Conservation (phyloP, 2,329 filamentous ascomycete genomes). For the Cryphonectria nitschkei region DNA sequence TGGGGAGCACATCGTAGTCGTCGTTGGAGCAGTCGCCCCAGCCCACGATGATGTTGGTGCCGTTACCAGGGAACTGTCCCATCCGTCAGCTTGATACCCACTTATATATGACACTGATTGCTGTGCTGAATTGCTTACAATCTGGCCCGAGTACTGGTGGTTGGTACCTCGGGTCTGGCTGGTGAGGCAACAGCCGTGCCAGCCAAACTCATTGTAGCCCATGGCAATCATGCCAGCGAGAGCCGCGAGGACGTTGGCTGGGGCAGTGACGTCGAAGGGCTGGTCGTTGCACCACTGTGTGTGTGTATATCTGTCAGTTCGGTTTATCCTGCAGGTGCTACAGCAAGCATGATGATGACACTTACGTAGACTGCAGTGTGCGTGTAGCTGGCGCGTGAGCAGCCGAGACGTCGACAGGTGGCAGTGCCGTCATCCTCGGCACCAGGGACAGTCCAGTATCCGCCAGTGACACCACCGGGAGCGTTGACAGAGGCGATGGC, state of each 20-base stretch:
- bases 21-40: background rate
- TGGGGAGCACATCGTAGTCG: background rate
- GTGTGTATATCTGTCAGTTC: background rate
- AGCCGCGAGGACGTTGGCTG: background rate
- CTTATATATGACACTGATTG: background rate
- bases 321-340: background rate
- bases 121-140: background rate
- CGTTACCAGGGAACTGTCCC: background rate
- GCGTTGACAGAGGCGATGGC: background rate
- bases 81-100: background rate
- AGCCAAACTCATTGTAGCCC: background rate
- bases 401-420: background rate
- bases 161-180: background rate
- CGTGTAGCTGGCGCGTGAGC: background rate
- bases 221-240: background rate
- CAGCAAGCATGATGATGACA: background rate
- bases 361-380: constrained; percentile 6
- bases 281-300: constrained; percentile 6
- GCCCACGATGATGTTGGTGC: constrained; percentile 1
- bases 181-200: background rate
- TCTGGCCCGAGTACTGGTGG: constrained; percentile 3
- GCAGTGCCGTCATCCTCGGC: background rate
- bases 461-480: background rate
- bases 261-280: background rate
- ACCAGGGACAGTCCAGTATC: background rate